A percentile compares a stretch with the other conserved stretches of the same genome.
phyloP scores from a whole-genome alignment of 495 filamentous ascomycete genomes.

The Trichodelitschia bisporula region DNA sequence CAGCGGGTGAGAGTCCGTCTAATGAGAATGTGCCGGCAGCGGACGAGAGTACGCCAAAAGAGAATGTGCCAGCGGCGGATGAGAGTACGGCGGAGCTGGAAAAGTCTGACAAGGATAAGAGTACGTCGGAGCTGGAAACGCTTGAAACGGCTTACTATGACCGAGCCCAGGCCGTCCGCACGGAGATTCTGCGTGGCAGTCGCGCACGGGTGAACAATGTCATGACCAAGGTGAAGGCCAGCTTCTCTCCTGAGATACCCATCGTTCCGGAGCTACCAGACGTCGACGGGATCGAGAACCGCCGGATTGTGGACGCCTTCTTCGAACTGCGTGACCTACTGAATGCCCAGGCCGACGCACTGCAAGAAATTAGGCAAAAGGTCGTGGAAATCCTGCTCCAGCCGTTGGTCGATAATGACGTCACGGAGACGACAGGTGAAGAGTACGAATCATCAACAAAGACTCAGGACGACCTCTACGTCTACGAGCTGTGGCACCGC shows the following conservation, averaged over 20 bases:
- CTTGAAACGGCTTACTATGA: constrained; percentile 52
- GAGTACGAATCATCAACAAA: constrained; percentile 76
- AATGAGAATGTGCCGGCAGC: constrained; percentile 30
- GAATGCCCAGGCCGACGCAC: constrained; percentile 39
- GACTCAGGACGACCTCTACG: constrained; percentile 63
- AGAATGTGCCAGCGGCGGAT: no score
- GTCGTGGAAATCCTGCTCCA: constrained; percentile 43
- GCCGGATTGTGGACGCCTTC: constrained; percentile 28
- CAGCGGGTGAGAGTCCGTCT: no score
- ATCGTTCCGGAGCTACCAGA: constrained; percentile 25
- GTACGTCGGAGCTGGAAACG: constrained; percentile 43
- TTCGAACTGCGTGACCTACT: constrained; percentile 28
- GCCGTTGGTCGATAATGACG: constrained; percentile 64
- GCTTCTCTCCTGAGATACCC: constrained; percentile 39
- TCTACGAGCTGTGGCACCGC: constrained; percentile 54
- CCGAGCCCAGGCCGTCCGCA: constrained; percentile 45
- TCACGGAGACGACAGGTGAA: constrained; percentile 51
- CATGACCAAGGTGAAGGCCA: constrained; percentile 24
- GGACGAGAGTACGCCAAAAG: no score
- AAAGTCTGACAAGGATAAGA: constrained; percentile 29
- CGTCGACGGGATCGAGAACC: constrained; percentile 35
- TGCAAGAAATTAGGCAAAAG: constrained; percentile 48
- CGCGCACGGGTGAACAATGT: constrained; percentile 13
- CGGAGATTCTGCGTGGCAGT: constrained; percentile 34
- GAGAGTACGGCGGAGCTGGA: no score